These are phyloP conservation scores for Helenozyma baotianmanensis DNA, from an alignment of 805 yeast species.

Conservation along the genomic window DNA sequence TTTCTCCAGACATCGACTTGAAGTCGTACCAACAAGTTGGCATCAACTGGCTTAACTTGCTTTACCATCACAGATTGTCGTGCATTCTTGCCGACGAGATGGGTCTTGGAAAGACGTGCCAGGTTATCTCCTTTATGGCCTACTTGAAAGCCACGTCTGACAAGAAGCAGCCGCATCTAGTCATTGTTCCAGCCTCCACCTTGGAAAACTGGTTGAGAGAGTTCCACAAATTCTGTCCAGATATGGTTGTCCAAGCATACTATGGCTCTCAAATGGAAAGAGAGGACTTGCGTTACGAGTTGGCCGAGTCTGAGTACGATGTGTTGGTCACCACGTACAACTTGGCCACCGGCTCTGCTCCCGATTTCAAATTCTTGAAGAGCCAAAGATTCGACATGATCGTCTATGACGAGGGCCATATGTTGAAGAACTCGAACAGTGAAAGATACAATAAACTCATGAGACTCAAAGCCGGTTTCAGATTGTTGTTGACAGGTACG, in stretches of 20 bases:
- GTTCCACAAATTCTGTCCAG: constrained; percentile 83
- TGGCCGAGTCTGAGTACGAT: constrained; percentile 61
- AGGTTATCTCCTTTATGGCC: constrained; percentile 89
- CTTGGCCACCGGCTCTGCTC: constrained; percentile 80
- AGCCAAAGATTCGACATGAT: constrained; percentile 76
- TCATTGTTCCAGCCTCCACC: constrained; percentile 95
- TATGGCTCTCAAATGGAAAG: constrained; percentile 87
- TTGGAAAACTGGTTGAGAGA: constrained; percentile 97
- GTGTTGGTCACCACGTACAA: constrained; percentile 93
- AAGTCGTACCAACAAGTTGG: constrained; percentile 97
- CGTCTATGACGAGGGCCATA: constrained; percentile 96
- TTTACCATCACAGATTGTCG: constrained; percentile 74
- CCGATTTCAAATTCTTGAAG: constrained; percentile 75
- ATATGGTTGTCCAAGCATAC: constrained; percentile 79
- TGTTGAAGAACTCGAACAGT: constrained; percentile 83
- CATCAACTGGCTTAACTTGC: constrained; percentile 80
- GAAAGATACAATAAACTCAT: constrained; percentile 86
- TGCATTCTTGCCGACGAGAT: constrained; percentile 97
- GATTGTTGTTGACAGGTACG: constrained; percentile 90
- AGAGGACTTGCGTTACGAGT: constrained; percentile 70
- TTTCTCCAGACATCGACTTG: constrained; percentile 60
- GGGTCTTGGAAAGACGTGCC: constrained; percentile 98
- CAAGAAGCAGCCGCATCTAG: constrained; percentile 73
- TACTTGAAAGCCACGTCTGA: constrained; percentile 65
- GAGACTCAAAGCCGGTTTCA: constrained; percentile 77